phyloP scores from a whole-genome alignment of 2,329 filamentous ascomycete species.

The Colletotrichum sp. region DNA sequence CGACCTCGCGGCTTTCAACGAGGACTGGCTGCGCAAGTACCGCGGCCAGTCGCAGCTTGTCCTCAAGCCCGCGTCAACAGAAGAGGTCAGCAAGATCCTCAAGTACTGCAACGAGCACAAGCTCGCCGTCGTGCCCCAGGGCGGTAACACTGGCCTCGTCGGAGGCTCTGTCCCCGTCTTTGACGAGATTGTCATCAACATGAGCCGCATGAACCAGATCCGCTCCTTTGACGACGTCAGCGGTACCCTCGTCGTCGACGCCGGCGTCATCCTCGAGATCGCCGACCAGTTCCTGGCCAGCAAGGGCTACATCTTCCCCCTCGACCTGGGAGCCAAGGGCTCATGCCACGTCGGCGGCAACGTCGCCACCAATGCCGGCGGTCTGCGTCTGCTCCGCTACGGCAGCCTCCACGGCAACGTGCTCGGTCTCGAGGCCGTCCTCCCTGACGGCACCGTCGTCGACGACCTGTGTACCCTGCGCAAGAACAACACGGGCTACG shows the following conservation, averaged over 20 bases:
- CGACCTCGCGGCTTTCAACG: conserved; percentile 91
- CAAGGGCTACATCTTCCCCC: conserved; percentile 86
- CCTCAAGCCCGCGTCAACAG: conserved; percentile 81
- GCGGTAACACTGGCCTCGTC: conserved; percentile 94
- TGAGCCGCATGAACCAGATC: conserved; percentile 89
- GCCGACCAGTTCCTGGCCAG: conserved; percentile 87
- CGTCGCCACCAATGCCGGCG: conserved; percentile 93
- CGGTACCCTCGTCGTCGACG: conserved; percentile 87
- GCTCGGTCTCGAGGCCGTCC: conserved; percentile 88
- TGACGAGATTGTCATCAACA: conserved; percentile 95
- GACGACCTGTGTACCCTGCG: conserved; percentile 87
- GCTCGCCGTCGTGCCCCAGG: conserved; percentile 94
- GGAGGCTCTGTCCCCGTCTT: conserved; percentile 97
- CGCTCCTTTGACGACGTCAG: conserved; percentile 92
- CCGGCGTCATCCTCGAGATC: conserved; percentile 87
- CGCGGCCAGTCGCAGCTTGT: conserved; percentile 88
- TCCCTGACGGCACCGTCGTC: conserved; percentile 91
- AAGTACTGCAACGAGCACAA: conserved; percentile 94
- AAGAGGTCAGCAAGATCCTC: conserved; percentile 89
- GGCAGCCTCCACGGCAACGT: conserved; percentile 94
- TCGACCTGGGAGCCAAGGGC: conserved; percentile 97
- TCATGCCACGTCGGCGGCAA: conserved; percentile 97
- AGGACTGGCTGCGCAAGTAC: conserved; percentile 99
- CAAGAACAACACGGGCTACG: conserved; percentile 99
- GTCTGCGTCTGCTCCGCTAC: conserved; percentile 86